Conservation (phyloP, 2,329 filamentous ascomycete species). For the Aspergillus sp. region DNA sequence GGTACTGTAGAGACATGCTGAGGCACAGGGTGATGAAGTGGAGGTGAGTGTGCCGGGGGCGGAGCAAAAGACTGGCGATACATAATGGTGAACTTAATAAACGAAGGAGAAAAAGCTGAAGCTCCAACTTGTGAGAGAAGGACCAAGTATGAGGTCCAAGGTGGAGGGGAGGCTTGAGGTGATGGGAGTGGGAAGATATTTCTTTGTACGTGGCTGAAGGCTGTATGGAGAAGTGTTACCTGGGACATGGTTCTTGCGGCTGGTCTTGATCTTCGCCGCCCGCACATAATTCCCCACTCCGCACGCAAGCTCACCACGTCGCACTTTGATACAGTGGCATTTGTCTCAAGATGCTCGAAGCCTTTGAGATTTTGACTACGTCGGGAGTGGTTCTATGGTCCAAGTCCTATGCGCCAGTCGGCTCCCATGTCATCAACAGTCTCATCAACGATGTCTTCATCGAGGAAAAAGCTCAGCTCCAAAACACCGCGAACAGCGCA, state of each 20-base stretch:
- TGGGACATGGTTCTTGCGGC: background rate
- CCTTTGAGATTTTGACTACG: conserved; percentile 93
- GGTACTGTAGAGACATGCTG: conserved; percentile 98
- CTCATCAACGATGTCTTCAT: conserved; percentile 97
- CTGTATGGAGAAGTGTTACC: conserved; percentile 1
- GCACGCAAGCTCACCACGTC: conserved; percentile 9
- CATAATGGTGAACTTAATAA: conserved; percentile 55
- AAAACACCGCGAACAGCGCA: conserved; percentile 60
- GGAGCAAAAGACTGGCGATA: conserved; percentile 82
- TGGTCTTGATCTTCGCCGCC: conserved; percentile 20
- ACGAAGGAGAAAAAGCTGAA: background rate
- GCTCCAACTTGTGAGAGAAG: conserved; percentile 1
- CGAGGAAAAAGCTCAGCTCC: conserved; percentile 75
- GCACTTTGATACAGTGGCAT: background rate
- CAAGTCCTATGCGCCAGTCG: conserved; percentile 76
- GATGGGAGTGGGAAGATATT: conserved; percentile 11
- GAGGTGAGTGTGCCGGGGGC: conserved; percentile 73
- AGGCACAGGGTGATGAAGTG: conserved; percentile 93
- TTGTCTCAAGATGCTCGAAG: conserved; percentile 73
- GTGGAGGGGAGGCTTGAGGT: background rate
- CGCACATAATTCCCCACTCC: conserved; percentile 20
- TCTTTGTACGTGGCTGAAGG: conserved; percentile 33
- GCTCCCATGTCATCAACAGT: conserved; percentile 82
- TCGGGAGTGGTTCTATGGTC: conserved; percentile 98
- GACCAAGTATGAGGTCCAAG: conserved; percentile 5